Conservation (phyloP, 441 rosid genomes). For the Biscutella laevigata region DNA sequence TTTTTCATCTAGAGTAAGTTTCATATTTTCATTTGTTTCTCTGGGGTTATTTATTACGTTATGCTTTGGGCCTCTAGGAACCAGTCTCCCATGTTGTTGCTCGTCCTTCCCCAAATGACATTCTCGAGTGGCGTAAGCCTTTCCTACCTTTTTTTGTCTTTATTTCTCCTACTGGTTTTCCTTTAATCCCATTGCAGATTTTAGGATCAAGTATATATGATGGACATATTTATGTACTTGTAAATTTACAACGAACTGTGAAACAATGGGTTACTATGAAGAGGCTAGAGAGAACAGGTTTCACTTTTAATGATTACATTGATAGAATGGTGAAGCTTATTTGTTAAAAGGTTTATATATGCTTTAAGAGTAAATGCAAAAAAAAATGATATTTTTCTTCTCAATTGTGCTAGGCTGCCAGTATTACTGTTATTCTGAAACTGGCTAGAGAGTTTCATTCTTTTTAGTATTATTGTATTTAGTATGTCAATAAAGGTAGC, state of each 20-base stretch:
- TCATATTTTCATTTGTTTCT: constrained; percentile 2
- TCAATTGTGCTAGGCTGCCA: neutral
- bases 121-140: constrained; percentile 90
- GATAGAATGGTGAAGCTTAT: neutral
- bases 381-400: neutral
- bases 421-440: constrained; percentile 9
- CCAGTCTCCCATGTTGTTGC: constrained; percentile 94
- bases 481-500: neutral
- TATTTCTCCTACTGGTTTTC: neutral
- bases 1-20: neutral
- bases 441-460: neutral
- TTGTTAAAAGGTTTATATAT: neutral
- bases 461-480: neutral
- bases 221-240: neutral
- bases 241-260: constrained; percentile 1
- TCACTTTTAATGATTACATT: neutral
- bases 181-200: neutral
- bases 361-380: neutral
- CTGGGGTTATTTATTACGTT: constrained; percentile 2
- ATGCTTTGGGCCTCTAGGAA: constrained; percentile 47
- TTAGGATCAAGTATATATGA: constrained; percentile 8
- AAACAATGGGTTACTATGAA: neutral
- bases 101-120: constrained; percentile 83
- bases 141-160: neutral
- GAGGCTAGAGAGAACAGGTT: neutral